Evolutionary conservation across 2,329 filamentous ascomycete species (phyloP), one percentile per base, ranked within the genome.

Genomic region (Eutypella sp.): DNA sequence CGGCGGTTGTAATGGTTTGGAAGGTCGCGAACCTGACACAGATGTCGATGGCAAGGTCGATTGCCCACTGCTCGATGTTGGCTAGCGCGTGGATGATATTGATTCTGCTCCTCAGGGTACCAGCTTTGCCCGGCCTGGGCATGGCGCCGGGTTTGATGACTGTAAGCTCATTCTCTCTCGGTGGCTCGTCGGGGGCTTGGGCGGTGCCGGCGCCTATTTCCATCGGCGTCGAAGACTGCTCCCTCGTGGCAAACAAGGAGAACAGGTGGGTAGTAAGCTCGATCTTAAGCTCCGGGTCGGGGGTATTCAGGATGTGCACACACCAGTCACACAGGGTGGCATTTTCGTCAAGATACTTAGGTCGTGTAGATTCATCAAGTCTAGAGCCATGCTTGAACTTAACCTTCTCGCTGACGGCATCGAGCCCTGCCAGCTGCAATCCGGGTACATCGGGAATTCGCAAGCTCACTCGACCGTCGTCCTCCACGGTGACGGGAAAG

Each of bases 11-110:
- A 23, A 58, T 52, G 2, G 70, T 71, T 29, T 65, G 66, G 47
- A 73, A 73, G 3, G 65, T 61, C 13, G 69, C 67, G 45, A 73
- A 73, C 19, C 70, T 62, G 18, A 72, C 66, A 41, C 70, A 72
- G 39, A 73, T 72, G 52, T 73, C 70, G 22, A 73, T 67, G 9
- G 70, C 70, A 4, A 73, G 60, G 42, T 73, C 70, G 46, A 73
- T 73, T 1, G 70, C 70, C 70, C 70, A 73, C 20, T 71, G 62
- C 53, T 73, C 70, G 20, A 73, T 72, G 43, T 73, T 73, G 16
- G 70, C 70, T n/a, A 73, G 55, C 1, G 70, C 69, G 44, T 73
- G 70, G 5, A 73, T 60, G 67, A 73, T 73, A 16, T 67, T 61
- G 38, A 73, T 68, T 20, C 70, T 61, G 46, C 69, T 72, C 48